phyloP scores from a whole-genome alignment of 305 asterid genomes.

The Fraxinus greggii region DNA sequence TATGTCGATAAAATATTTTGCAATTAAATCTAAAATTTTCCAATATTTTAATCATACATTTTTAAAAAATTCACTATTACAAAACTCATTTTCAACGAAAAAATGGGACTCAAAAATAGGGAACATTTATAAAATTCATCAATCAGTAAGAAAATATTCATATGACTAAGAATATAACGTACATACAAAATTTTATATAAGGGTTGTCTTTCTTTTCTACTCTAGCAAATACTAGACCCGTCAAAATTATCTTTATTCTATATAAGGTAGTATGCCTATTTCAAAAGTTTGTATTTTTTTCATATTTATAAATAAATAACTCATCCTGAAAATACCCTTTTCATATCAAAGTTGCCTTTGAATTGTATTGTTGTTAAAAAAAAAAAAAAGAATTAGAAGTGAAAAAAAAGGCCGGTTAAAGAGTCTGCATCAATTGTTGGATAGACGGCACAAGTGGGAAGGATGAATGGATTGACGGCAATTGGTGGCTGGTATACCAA shows the following conservation, averaged over 20 bases:
- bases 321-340: background rate
- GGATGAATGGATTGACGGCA: constrained; percentile 30
- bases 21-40: background rate
- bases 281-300: background rate
- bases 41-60: too few species aligned
- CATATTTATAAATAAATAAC: too few species aligned
- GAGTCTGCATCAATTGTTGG: constrained; percentile 40
- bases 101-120: background rate
- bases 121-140: background rate
- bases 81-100: background rate
- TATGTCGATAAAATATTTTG: too few species aligned
- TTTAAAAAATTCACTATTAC: too few species aligned
- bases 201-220: background rate
- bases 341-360: background rate
- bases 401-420: constrained; percentile 17
- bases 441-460: constrained; percentile 30
- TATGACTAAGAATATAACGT: background rate
- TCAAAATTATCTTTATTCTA: background rate
- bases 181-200: background rate
- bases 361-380: background rate
- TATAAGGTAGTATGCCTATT: background rate
- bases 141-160: background rate
- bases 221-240: background rate
- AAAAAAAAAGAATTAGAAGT: background rate
- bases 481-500: constrained; percentile 38